These are phyloP conservation scores for Phytophthora quininea DNA, from an alignment of 352 stramenopile species.

Conservation along the genomic window DNA sequence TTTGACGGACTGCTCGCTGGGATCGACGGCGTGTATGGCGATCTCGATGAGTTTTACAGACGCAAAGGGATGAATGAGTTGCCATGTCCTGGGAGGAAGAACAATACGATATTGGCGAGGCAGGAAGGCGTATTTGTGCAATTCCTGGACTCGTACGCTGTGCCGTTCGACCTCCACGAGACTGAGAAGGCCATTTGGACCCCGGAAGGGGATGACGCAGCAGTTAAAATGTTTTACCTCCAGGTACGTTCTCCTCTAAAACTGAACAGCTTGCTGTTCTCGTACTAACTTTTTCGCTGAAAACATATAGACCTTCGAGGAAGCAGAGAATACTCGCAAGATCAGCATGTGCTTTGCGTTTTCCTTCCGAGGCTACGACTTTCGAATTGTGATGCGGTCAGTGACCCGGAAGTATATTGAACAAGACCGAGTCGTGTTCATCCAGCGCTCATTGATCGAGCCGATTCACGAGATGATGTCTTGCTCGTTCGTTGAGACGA, in stretches of 20 bases:
- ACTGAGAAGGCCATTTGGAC: constrained; percentile 26
- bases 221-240: constrained; percentile 6
- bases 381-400: constrained; percentile 9
- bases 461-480: constrained; percentile 6
- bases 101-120: not conserved
- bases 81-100: constrained; percentile 21
- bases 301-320: constrained; percentile 15
- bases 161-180: constrained; percentile 20
- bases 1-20: constrained; percentile 24
- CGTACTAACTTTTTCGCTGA: not conserved
- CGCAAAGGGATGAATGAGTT: constrained; percentile 10
- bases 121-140: constrained; percentile 14
- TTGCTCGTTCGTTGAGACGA: constrained; percentile 19
- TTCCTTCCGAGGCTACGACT: constrained; percentile 3
- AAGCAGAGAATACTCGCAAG: constrained; percentile 24
- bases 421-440: constrained; percentile 12
- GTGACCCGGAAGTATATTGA: constrained; percentile 27
- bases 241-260: constrained; percentile 15
- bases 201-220: not conserved
- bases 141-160: constrained; percentile 26
- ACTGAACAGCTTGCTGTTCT: too few relatives aligned
- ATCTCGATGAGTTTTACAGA: constrained; percentile 17
- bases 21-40: constrained; percentile 13
- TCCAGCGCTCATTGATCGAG: constrained; percentile 25
- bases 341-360: constrained; percentile 18